phyloP scores from a whole-genome alignment of 2,329 filamentous ascomycete genomes.

The Botrytis sinoallii region DNA sequence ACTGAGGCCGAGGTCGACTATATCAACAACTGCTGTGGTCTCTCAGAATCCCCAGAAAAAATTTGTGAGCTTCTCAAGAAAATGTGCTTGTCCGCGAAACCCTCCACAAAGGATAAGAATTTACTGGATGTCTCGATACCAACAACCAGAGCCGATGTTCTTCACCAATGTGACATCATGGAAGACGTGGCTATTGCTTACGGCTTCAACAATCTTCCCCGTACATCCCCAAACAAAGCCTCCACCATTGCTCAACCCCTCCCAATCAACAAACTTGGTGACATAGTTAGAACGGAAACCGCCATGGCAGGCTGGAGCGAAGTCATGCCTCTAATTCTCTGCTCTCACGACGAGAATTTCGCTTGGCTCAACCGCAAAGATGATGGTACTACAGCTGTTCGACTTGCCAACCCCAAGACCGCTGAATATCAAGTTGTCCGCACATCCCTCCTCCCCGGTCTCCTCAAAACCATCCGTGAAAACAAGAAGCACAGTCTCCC shows the following conservation, averaged over 20 bases:
- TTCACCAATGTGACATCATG: slow-evolving; percentile 98
- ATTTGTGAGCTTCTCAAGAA: slow-evolving; percentile 79
- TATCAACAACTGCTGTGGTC: slow-evolving; percentile 87
- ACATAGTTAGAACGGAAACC: slow-evolving; percentile 84
- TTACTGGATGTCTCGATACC: slow-evolving; percentile 80
- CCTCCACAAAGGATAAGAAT: slow-evolving; percentile 65
- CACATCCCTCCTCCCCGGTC: slow-evolving; percentile 78
- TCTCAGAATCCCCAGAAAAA: slow-evolving; percentile 68
- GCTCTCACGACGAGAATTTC: slow-evolving; percentile 98
- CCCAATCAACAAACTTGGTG: slow-evolving; percentile 88
- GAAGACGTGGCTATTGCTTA: slow-evolving; percentile 96
- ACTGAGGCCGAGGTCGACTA: slow-evolving; percentile 86
- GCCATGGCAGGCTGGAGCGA: slow-evolving; percentile 96
- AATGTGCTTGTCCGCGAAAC: slow-evolving; percentile 83
- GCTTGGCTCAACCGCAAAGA: slow-evolving; percentile 88
- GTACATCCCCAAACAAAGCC: slow-evolving; percentile 80
- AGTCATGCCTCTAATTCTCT: slow-evolving; percentile 93
- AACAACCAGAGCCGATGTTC: slow-evolving; percentile 85
- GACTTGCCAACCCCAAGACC: slow-evolving; percentile 89
- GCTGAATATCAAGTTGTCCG: slow-evolving; percentile 90
- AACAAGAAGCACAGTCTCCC: slow-evolving; percentile 87
- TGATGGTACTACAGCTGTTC: slow-evolving; percentile 77
- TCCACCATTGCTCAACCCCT: slow-evolving; percentile 84
- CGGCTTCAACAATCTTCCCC: slow-evolving; percentile 93
- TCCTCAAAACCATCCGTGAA: slow-evolving; percentile 90